Evolutionary conservation across 345 rosid species (phyloP).

Genomic region (Boechera divaricarpa): DNA sequence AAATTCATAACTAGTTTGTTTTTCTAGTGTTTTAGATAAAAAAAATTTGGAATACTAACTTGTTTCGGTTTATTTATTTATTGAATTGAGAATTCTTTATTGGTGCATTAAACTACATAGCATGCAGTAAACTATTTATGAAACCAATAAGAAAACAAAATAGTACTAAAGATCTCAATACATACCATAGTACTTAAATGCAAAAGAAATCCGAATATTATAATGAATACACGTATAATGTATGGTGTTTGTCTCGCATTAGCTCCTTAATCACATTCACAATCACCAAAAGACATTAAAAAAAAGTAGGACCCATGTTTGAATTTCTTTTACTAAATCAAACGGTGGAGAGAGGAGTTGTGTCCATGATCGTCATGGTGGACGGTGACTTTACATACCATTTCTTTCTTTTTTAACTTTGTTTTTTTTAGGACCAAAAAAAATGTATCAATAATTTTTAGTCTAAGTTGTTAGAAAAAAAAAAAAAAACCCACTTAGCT

Average conservation of each 20-base stretch:
- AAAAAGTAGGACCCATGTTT: slow-evolving; percentile 36
- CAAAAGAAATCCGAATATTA: slow-evolving; percentile 15
- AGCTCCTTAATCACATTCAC: slow-evolving; percentile 40
- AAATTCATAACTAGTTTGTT: too few species aligned
- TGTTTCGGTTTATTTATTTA: not conserved
- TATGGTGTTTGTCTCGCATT: slow-evolving; percentile 33
- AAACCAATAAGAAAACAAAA: not conserved
- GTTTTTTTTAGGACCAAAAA: not conserved
- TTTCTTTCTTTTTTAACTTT: slow-evolving; percentile 30
- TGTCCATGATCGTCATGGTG: slow-evolving; percentile 53
- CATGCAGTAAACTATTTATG: not conserved
- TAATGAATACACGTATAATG: slow-evolving; percentile 18
- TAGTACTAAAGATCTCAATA: not conserved
- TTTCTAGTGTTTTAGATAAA: not conserved
- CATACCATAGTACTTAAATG: not conserved
- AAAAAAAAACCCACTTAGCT: not conserved
- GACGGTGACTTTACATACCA: slow-evolving; percentile 47
- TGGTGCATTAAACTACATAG: not conserved
- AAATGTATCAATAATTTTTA: not conserved
- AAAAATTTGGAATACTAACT: too few species aligned
- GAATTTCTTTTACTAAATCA: slow-evolving; percentile 40
- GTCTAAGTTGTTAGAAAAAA: not conserved
- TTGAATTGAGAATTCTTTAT: not conserved
- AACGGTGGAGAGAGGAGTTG: slow-evolving; percentile 46
- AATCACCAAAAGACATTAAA: not conserved